phyloP scores from a whole-genome alignment of 805 yeast species.

The Cyberlindnera misumaiensis region DNA sequence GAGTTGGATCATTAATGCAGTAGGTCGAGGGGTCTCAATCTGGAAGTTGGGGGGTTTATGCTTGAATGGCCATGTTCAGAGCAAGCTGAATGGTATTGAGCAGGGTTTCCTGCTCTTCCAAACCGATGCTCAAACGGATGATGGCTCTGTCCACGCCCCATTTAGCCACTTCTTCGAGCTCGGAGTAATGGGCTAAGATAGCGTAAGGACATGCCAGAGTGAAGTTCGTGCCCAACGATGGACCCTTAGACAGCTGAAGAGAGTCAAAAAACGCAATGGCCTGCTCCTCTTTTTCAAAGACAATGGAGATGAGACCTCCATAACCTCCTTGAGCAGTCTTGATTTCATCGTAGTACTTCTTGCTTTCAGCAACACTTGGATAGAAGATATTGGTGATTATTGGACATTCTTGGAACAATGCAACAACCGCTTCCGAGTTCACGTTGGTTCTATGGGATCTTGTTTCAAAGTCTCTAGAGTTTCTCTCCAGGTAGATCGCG shows the following conservation, averaged over 20 bases:
- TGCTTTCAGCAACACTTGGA: conserved; percentile 53
- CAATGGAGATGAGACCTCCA: conserved; percentile 77
- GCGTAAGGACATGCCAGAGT: conserved; percentile 88
- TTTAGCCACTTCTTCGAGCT: conserved; percentile 67
- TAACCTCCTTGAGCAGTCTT: conserved; percentile 74
- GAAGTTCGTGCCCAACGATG: conserved; percentile 85
- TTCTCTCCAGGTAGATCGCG: conserved; percentile 84
- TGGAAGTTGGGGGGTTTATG: no score
- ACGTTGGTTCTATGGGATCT: conserved; percentile 50
- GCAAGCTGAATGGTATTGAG: conserved; percentile 14
- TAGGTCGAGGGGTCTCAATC: no score
- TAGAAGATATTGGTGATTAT: conserved; percentile 62
- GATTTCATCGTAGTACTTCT: conserved; percentile 61
- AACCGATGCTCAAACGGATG: conserved; percentile 78
- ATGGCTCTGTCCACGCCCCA: conserved; percentile 80
- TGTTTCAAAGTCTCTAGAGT: conserved; percentile 78
- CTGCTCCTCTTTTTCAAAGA: conserved; percentile 54
- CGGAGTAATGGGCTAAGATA: conserved; percentile 76
- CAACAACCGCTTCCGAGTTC: conserved; percentile 49
- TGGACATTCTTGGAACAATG: conserved; percentile 38
- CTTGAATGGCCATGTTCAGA: conserved; percentile 16
- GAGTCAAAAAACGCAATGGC: conserved; percentile 73
- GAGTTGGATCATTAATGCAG: background rate
- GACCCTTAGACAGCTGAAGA: conserved; percentile 72
- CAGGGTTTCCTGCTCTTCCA: conserved; percentile 64